These are phyloP conservation scores for Aspergillus caelatus DNA, from an alignment of 2,329 filamentous ascomycete species.

Conservation along the genomic window DNA sequence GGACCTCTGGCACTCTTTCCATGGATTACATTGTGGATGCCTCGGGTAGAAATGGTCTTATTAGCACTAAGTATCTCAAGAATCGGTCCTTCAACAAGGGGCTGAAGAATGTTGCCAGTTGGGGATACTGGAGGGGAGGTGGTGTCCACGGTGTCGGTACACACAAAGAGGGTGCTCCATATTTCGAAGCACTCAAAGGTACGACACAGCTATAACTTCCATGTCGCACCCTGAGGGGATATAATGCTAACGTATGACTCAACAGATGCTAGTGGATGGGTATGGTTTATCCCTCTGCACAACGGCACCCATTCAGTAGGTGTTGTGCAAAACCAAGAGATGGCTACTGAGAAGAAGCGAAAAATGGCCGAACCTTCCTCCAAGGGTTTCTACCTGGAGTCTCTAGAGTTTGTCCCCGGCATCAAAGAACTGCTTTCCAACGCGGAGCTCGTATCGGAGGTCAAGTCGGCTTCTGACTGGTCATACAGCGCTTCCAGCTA, in stretches of 20 bases:
- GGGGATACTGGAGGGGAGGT: conserved; percentile 50
- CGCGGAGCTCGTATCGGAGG: conserved; percentile 35
- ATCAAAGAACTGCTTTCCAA: conserved; percentile 36
- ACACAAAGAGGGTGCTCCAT: not conserved
- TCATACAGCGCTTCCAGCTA: conserved; percentile 52
- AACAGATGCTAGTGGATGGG: conserved; percentile 54
- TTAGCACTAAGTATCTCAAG: conserved; percentile 55
- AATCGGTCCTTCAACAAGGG: conserved; percentile 51
- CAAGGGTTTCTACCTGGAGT: conserved; percentile 18
- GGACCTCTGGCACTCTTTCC: not conserved
- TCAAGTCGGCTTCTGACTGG: conserved; percentile 51
- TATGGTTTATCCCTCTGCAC: conserved; percentile 55
- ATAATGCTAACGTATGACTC: not conserved
- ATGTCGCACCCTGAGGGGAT: too few species aligned
- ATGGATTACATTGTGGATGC: conserved; percentile 56
- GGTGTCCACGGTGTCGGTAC: not conserved
- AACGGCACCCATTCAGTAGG: conserved; percentile 37
- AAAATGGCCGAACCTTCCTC: not conserved
- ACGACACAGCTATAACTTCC: not conserved
- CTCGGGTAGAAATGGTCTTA: conserved; percentile 47
- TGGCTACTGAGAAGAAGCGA: conserved; percentile 14
- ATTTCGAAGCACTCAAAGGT: conserved; percentile 15
- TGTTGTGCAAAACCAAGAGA: conserved; percentile 11
- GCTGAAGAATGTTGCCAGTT: conserved; percentile 54
- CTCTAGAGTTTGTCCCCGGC: conserved; percentile 1